These are phyloP conservation scores for Diplosphaera chodatii DNA, from an alignment of 139 green algal species.

Conservation along the genomic window DNA sequence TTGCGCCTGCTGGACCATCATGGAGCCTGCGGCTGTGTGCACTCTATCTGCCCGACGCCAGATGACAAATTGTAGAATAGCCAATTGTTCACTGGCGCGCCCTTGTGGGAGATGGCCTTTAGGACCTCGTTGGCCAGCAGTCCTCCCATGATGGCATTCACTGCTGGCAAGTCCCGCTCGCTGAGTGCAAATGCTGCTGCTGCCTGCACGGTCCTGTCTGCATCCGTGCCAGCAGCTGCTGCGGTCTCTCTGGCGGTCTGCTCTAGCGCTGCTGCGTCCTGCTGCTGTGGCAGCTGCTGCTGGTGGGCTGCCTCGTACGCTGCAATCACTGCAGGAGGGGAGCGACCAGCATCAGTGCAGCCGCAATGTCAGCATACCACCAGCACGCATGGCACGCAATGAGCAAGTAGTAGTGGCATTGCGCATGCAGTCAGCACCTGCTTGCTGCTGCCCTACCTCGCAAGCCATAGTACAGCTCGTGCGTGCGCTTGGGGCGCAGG, in stretches of 20 bases:
- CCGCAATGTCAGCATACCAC: background rate
- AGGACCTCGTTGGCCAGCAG: constrained; percentile 81
- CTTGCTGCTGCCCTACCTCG: constrained; percentile 19
- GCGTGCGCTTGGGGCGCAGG: constrained; percentile 12
- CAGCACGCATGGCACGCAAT: too few relatives aligned
- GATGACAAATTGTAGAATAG: constrained; percentile 63
- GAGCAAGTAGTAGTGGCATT: too few relatives aligned
- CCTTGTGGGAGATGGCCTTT: constrained; percentile 64
- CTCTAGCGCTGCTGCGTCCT: constrained; percentile 2
- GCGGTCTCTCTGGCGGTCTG: background rate
- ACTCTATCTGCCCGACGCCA: background rate
- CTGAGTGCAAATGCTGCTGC: constrained; percentile 4
- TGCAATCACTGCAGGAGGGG: background rate
- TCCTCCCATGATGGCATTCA: constrained; percentile 75
- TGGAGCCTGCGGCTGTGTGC: too few relatives aligned
- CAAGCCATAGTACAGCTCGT: constrained; percentile 31
- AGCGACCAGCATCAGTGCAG: too few relatives aligned
- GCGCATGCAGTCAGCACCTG: too few relatives aligned
- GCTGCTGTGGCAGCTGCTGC: background rate
- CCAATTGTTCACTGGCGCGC: constrained; percentile 75
- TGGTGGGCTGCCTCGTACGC: background rate
- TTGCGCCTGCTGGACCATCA: background rate
- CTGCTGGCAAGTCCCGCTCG: constrained; percentile 1
- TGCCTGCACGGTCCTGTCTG: background rate
- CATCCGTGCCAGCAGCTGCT: background rate